Evolutionary conservation across 768 basidiomycete genomes (phyloP), one percentile per base, ranked within the genome.

Genomic region (Lactarius vividus): DNA sequence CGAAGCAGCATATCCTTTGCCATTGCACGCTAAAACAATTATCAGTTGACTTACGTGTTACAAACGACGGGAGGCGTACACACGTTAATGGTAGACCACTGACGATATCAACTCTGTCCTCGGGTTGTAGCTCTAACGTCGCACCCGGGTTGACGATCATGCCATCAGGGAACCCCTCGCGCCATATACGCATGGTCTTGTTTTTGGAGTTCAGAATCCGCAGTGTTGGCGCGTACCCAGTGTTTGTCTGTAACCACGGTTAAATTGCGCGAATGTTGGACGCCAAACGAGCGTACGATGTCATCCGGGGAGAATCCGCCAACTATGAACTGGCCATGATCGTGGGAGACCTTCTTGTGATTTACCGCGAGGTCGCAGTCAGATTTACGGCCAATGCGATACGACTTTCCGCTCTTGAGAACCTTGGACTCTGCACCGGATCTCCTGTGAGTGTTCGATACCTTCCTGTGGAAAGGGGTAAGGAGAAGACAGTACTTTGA

Each of bases 291-390:
- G 78, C 87, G 65, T 71, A 91, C 90, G 65, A 81, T 79, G 64
- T 89, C 81, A 44, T 85, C 83, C 16, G 72, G 68, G 1, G 82
- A 75, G 61, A 80, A 88, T 4, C 76, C 67, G 1, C 80, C 86
- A 4, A 92, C 85, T 6, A 77, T 75, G 62, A 92, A 83, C 57
- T 79, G 75, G 57, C 84, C 85, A 68, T 89, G 86, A 26, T 83
- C 77, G 33, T 81, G 79, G 0, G 90, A 92, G 55, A 93, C 80
- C 72, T 84, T 87, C 71, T 85, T 86, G 76, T 79, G 81, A 65
- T 82, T 82, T 55, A 92, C 75, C 4, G 79, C 33, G 1, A 92
- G 76, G 52, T 66, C 66, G 9, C 75, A 75, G 1, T 80, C 83
- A 16, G 37, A 39, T 74, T 84, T 88, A 49, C 91, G 79, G 18